phyloP scores from a whole-genome alignment of 768 basidiomycete genomes.

The Amanita polypyramis region DNA sequence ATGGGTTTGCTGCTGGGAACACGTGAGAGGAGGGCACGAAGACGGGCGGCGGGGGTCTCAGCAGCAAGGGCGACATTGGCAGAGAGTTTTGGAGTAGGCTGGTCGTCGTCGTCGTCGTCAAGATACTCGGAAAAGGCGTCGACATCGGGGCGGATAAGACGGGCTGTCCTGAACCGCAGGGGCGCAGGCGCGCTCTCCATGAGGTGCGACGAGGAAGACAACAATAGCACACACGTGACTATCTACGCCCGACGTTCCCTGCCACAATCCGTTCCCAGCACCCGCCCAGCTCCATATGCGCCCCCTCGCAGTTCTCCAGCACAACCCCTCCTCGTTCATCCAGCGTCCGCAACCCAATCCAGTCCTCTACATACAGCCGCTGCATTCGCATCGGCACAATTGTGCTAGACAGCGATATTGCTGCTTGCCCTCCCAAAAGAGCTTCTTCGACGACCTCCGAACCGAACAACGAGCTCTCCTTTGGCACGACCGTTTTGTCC shows the following conservation, averaged over 20 bases:
- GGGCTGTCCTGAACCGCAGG: slow-evolving; percentile 24
- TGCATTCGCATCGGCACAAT: slow-evolving; percentile 67
- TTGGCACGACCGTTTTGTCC: slow-evolving; percentile 73
- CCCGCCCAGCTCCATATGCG: slow-evolving; percentile 62
- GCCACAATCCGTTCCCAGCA: slow-evolving; percentile 51
- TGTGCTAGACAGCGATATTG: slow-evolving; percentile 1
- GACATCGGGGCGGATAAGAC: background rate
- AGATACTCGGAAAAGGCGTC: background rate
- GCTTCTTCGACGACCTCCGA: slow-evolving; percentile 43
- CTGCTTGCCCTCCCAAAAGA: slow-evolving; percentile 1
- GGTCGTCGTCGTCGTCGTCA: slow-evolving; percentile 25
- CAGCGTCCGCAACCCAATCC: slow-evolving; percentile 67
- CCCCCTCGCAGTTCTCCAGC: slow-evolving; percentile 55
- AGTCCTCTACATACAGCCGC: slow-evolving; percentile 66
- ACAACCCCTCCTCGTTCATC: slow-evolving; percentile 56
- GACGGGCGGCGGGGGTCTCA: slow-evolving; percentile 47
- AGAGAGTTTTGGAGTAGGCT: slow-evolving; percentile 27
- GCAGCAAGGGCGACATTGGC: slow-evolving; percentile 16
- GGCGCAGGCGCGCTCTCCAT: background rate
- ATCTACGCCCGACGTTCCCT: slow-evolving; percentile 23
- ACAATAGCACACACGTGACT: slow-evolving; percentile 5
- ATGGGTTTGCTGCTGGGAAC: slow-evolving; percentile 27
- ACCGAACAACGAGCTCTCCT: slow-evolving; percentile 83
- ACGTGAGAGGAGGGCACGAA: slow-evolving; percentile 51
- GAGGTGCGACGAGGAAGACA: slow-evolving; percentile 2